Evolutionary conservation across 2,329 filamentous ascomycete genomes (phyloP).

Genomic region (Aspergillus melleus): DNA sequence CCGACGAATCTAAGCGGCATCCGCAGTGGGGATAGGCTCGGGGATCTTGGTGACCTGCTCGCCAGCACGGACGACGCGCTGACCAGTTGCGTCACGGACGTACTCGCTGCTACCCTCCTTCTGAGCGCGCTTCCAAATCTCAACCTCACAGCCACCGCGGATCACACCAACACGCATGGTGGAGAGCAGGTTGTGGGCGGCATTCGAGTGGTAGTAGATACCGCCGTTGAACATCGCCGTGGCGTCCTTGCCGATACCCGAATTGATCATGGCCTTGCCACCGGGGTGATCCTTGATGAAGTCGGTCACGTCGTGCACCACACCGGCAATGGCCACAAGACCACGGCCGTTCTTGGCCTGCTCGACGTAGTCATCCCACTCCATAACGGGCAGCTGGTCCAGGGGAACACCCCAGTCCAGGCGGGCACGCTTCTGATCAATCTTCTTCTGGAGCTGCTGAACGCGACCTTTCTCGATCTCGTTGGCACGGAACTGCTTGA

Average conservation of each 20-base stretch:
- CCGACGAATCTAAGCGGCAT: constrained; percentile 60
- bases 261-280: constrained; percentile 81
- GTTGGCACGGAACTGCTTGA: constrained; percentile 88
- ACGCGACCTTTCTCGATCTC: constrained; percentile 91
- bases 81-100: constrained; percentile 76
- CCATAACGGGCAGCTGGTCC: constrained; percentile 79
- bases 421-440: constrained; percentile 78
- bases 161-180: constrained; percentile 88
- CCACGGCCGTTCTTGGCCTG: constrained; percentile 75
- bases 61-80: constrained; percentile 82
- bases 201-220: constrained; percentile 87
- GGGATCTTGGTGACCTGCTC: constrained; percentile 80
- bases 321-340: constrained; percentile 75
- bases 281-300: constrained; percentile 91
- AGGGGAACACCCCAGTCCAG: constrained; percentile 86
- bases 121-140: constrained; percentile 89
- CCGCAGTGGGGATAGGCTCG: constrained; percentile 77
- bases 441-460: constrained; percentile 89
- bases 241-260: constrained; percentile 81
- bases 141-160: constrained; percentile 81
- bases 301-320: constrained; percentile 79
- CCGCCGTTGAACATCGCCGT: constrained; percentile 91
- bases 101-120: constrained; percentile 70
- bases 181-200: constrained; percentile 82
- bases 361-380: constrained; percentile 82